Evolutionary conservation across 306 rosid species (phyloP).

Genomic region (Mucuna pruriens): DNA sequence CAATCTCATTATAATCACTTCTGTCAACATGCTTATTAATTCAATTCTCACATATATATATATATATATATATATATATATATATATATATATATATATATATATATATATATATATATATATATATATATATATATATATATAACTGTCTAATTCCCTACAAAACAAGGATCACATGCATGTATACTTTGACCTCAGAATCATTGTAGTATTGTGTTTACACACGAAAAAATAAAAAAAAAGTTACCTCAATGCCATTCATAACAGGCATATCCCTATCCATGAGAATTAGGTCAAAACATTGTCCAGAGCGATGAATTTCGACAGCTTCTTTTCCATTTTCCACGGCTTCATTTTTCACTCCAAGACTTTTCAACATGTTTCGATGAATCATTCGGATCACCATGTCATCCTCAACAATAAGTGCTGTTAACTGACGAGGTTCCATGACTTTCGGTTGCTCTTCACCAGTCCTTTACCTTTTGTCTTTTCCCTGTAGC

Average conservation of each 20-base stretch:
- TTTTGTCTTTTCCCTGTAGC: not conserved
- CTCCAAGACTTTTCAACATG: slow-evolving; percentile 54
- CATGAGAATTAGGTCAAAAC: slow-evolving; percentile 80
- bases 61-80: too few relatives aligned
- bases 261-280: slow-evolving; percentile 78
- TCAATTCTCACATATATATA: too few relatives aligned
- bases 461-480: not conserved
- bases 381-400: slow-evolving; percentile 52
- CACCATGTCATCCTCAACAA: slow-evolving; percentile 65
- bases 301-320: slow-evolving; percentile 53
- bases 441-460: not conserved
- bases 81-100: too few relatives aligned
- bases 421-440: slow-evolving; percentile 52
- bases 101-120: too few relatives aligned
- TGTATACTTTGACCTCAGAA: not conserved
- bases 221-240: not conserved
- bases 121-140: too few relatives aligned
- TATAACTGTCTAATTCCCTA: not conserved
- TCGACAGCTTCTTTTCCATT: slow-evolving; percentile 82
- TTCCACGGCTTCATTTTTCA: slow-evolving; percentile 47
- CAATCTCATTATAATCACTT: not conserved
- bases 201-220: not conserved
- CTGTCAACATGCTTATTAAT: too few relatives aligned
- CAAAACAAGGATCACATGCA: too few relatives aligned
- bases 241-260: slow-evolving; percentile 71